Base-by-base conservation (phyloP, 2,329 filamentous ascomycete species). In the Bimuria novae-zelandiae region DNA sequence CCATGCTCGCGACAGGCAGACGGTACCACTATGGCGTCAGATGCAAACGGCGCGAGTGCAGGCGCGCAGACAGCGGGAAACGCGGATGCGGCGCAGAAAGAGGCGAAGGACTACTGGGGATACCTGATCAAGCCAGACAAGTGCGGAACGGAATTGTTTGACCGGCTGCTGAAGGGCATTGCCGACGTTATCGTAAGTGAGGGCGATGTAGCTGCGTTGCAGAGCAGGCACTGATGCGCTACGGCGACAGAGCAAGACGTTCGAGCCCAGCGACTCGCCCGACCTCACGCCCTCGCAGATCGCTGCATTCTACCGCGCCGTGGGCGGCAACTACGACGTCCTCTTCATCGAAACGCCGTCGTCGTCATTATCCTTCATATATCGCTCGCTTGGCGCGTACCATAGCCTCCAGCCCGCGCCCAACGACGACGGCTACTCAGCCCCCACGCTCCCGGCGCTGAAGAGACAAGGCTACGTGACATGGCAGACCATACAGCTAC, bases 401-500 rank as follows among this genome's bases (percentile, higher is more conserved):
- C 93, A 97, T 75, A 87, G 86, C 44, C 81, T 97, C 23, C 89
- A 95, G 62, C 90, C 90, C 1, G 84, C 84, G 1, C 73, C 74
- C 42, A 83, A 85, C 33, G 70, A 73, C 41, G 82, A 87, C 63
- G 84, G 90, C 57, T 97, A 89, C 70, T 83, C 82, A 3, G 79
- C 86, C 0, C 94, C 93, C 0, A 86, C 83, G 0, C 83, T 97
- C 36, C 94, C 94, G 0, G 90, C 92, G 12, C 77, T 99, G 51
- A 95, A 93, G 30, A 80, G 83, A 0, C 84, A 85, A 66, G 94
- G 94, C 35, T 99, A 96, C 72, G 89, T 93, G 37, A 87, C 90
- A 71, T 99, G 93, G 93, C 89, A 96, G 77, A 91, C 90, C 0
- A 89, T 97, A 50, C 91, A 97, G 76, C 82, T 96, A 19, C 79